Evolutionary conservation across 768 basidiomycete genomes (phyloP), one percentile per base, ranked within the genome.

Genomic region (Galerina sulciceps): DNA sequence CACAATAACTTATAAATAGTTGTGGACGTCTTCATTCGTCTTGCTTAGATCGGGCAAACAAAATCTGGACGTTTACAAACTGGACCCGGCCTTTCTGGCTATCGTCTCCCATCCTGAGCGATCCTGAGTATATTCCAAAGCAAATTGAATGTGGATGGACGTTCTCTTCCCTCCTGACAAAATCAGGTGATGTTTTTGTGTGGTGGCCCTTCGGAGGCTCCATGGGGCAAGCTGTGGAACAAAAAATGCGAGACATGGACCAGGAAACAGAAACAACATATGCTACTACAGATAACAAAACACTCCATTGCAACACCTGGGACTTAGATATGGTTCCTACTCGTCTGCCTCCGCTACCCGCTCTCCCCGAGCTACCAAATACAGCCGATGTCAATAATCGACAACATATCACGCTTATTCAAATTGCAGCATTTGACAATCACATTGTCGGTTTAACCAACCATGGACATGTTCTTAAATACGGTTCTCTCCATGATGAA

Each of bases 101-200:
- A 38, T 73, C 75, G 1, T 79, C 84, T 14, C 67, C 76, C 2
- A 71, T 84, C 22, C 73, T 87, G 34, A 75, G 73, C 3, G 82
- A 87, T 41, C 73, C 75, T 2, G 72, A 73, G 36, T 77, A 72
- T 43, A 69, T 66, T 37, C 79, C 81, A 18, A 66, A 76, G 20
- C 90, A 90, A 69, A 80, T 93, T 37, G 89, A 88, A 69, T 89
- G 90, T 64, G 93, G 94, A 42, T 95, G 94, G 94, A 59, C 67
- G 13, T 91, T 90, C 71, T 88, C 89, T n/a, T 82, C 86, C 10
- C 76, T 88, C 31, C 85, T 96, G 65, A 90, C 88, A 9, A 77
- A 80, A 59, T 78, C 81, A n/a, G 91, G 92, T 2, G 83, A 86
- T 46, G 86, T 90, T 43, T 84, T 86, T 60, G 85, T 89, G 4